phyloP scores from a whole-genome alignment of 2,329 filamentous ascomycete genomes.

The Penicillium decumbens region DNA sequence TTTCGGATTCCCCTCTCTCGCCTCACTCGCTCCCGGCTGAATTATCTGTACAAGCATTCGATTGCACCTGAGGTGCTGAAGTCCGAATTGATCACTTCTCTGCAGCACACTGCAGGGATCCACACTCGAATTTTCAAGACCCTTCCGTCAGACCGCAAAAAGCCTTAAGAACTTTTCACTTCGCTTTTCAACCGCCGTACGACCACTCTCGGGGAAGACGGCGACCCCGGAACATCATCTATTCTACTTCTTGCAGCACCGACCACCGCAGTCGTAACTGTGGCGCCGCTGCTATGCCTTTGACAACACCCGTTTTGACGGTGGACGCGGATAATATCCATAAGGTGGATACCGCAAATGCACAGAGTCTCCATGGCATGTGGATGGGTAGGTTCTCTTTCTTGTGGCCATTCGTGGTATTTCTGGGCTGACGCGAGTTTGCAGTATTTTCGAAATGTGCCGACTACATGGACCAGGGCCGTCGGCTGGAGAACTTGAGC shows the following conservation, averaged over 20 bases:
- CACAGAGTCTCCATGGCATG: conserved; percentile 91
- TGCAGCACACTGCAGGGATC: conserved; percentile 17
- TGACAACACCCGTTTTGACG: conserved; percentile 81
- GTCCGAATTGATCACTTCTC: conserved; percentile 17
- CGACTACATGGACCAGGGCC: conserved; percentile 87
- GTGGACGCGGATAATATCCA: conserved; percentile 89
- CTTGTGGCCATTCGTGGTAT: background rate
- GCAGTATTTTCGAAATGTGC: conserved; percentile 91
- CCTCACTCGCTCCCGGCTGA: conserved; percentile 6
- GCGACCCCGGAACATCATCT: conserved; percentile 38
- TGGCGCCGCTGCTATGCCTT: conserved; percentile 62
- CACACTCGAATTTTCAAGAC: conserved; percentile 12
- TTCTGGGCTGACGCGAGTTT: conserved; percentile 21
- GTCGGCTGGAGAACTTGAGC: conserved; percentile 87
- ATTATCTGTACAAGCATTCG: conserved; percentile 6
- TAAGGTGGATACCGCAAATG: conserved; percentile 88
- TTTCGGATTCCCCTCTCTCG: background rate
- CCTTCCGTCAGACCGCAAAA: conserved; percentile 9
- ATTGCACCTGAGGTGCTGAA: conserved; percentile 20
- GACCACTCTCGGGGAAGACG: conserved; percentile 43
- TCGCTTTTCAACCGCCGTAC: conserved; percentile 36
- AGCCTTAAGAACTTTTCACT: conserved; percentile 17
- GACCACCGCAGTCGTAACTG: conserved; percentile 14
- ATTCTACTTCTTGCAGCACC: background rate
- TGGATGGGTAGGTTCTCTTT: conserved; percentile 72